Percentiles rank a stretch among this genome's conserved stretches.
Conservation (phyloP, 192 early-diverging fungal genomes). For the Gorgonomyces haynaldii region DNA sequence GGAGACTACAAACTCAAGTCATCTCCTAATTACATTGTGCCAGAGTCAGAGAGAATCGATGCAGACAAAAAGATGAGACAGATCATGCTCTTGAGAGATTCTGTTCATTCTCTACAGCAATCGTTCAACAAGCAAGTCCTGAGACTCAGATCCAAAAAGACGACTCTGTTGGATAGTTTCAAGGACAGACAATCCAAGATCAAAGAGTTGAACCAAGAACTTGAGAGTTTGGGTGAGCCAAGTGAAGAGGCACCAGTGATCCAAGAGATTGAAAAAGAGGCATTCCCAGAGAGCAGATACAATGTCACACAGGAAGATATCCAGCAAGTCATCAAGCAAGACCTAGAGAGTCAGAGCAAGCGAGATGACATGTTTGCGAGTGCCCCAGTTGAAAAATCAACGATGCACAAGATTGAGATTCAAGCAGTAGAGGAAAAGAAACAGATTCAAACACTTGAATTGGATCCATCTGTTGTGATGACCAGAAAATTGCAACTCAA, state of each 20-base stretch:
- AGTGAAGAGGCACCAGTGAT: background rate
- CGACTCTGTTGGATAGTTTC: constrained; percentile 18
- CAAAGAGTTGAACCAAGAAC: constrained; percentile 21
- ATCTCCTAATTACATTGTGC: constrained; percentile 55
- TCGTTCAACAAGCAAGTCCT: constrained; percentile 40
- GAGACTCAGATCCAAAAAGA: constrained; percentile 23
- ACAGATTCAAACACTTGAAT: background rate
- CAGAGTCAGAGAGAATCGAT: constrained; percentile 51
- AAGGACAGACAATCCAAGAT: constrained; percentile 19
- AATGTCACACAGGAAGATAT: constrained; percentile 37
- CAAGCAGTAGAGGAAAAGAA: background rate
- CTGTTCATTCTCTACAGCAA: constrained; percentile 13
- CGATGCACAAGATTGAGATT: constrained; percentile 8
- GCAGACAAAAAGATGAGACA: constrained; percentile 52
- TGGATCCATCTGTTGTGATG: background rate
- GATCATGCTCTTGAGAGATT: constrained; percentile 45
- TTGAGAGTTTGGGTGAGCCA: constrained; percentile 21
- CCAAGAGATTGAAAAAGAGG: constrained; percentile 9
- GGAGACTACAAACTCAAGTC: constrained; percentile 58
- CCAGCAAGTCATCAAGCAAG: constrained; percentile 22
- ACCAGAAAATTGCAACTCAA: constrained; percentile 1
- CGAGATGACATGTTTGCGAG: constrained; percentile 13
- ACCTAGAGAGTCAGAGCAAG: constrained; percentile 12
- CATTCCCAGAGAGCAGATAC: constrained; percentile 39
- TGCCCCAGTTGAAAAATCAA: background rate